phyloP scores from a whole-genome alignment of 192 early-diverging fungal species.

The Linnemannia schmuckeri region DNA sequence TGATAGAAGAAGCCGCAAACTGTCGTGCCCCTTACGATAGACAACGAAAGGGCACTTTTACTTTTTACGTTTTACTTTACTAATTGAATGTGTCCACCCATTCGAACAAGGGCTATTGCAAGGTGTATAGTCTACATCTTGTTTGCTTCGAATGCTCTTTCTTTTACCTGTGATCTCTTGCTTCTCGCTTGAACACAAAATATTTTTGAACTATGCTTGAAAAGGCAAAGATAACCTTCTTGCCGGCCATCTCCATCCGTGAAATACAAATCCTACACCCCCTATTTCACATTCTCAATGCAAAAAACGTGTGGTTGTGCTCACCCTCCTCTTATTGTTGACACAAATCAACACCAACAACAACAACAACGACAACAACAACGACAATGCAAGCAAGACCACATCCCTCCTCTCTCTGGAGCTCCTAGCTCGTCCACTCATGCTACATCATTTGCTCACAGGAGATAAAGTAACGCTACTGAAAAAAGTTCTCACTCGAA shows the following conservation, averaged over 20 bases:
- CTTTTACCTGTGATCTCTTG: not conserved
- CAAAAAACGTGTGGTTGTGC: not conserved
- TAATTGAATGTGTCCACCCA: not conserved
- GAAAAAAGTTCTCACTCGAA: not conserved
- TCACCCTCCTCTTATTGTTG: not conserved
- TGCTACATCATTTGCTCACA: not conserved
- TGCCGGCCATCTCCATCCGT: not conserved
- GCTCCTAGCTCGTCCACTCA: not conserved
- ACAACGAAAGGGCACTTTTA: too few relatives aligned
- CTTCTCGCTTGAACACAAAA: not conserved
- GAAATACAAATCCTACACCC: not conserved
- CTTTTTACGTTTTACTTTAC: too few relatives aligned
- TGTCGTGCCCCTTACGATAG: not conserved
- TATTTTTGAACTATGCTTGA: not conserved
- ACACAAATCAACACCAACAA: not conserved
- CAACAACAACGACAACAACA: not conserved
- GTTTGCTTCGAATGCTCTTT: not conserved
- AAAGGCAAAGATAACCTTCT: slow-evolving; percentile 14
- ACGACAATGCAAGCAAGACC: too few relatives aligned
- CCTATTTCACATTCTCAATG: not conserved
- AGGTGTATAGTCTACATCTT: not conserved
- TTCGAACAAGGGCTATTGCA: not conserved
- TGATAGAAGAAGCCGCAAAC: not conserved
- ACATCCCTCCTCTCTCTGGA: not conserved
- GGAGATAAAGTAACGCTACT: not conserved